Base-by-base conservation (phyloP, 148 eudicot genomes). In the Amaranthus palmeri region DNA sequence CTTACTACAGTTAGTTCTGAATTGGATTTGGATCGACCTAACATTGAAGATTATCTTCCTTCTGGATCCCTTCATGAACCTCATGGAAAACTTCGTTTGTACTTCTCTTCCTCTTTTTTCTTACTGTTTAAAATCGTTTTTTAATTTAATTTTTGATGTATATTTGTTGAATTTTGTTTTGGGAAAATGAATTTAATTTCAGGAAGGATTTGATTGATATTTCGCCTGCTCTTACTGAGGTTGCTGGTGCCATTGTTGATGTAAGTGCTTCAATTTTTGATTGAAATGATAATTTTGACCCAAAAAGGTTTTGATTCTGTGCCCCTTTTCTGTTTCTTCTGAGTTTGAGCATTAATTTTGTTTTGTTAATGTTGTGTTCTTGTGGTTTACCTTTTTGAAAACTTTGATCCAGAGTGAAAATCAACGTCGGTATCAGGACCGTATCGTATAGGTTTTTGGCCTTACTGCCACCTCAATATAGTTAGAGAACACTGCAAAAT, bases 211-310 rank as follows among this genome's bases (percentile, higher is more conserved):
- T 96, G 87, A 86, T 96, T 49, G 97, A 96, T 67, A 88, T 96
- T 74, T 90, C 99, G 4, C 97, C 99, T 45, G 80, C 88, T 52
- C 77, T 96, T 6, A 96, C 93, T 1, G 96, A 96, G 79, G 97
- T 89, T 17, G 99, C 96, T 80, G 97, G 99, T 61, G 99, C 99
- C 71, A 90, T 96, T 76, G 83, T 96, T 64, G 97, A 96, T 83
- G 99, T 90, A 68, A 86, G 91, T 60, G 1, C 45, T 68, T 65
- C 36, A 3, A 58, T 47, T 68, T 25, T 59, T 45, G 0, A 17
- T 69, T 45, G 13, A 13, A 25, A 25, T 7, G 15, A 3, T 70
- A 2, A 46, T 46, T n/a, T 3, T 10, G 44, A 17, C 49, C 36
- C 0, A 0, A 25, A 25, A 25, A 25, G 36, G 36, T 25, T 25